These are phyloP conservation scores for Ophiosphaerella narmari DNA, from an alignment of 2,329 filamentous ascomycete genomes.

Conservation along the genomic window DNA sequence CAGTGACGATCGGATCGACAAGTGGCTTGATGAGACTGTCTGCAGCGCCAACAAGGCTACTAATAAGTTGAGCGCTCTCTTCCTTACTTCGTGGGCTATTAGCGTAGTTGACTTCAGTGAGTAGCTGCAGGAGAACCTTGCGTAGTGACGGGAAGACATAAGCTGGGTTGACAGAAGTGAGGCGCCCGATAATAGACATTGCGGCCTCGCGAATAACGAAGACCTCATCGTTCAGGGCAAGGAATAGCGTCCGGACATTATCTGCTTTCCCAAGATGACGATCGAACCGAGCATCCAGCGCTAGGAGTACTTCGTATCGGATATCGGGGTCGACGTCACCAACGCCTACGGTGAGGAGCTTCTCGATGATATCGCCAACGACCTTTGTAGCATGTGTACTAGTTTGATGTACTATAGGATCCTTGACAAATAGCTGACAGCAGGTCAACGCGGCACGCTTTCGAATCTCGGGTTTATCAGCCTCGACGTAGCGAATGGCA, in stretches of 20 bases:
- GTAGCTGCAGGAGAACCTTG: constrained; percentile 92
- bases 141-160: constrained; percentile 96
- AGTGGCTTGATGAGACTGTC: constrained; percentile 94
- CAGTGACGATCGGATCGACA: constrained; percentile 93
- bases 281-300: constrained; percentile 92
- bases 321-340: constrained; percentile 89
- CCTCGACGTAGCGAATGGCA: constrained; percentile 96
- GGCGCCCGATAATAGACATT: constrained; percentile 92
- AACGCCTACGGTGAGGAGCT: constrained; percentile 90
- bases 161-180: constrained; percentile 89
- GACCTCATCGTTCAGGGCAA: constrained; percentile 92
- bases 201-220: constrained; percentile 92
- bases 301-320: constrained; percentile 82
- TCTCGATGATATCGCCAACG: constrained; percentile 97
- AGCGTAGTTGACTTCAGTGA: constrained; percentile 95
- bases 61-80: constrained; percentile 91
- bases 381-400: constrained; percentile 97
- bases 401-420: constrained; percentile 97
- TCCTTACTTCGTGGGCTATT: constrained; percentile 94
- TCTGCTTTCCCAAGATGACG: constrained; percentile 96
- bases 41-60: constrained; percentile 89
- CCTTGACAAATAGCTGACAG: constrained; percentile 94
- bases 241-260: constrained; percentile 93
- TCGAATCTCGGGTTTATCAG: constrained; percentile 89
- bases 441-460: constrained; percentile 95